Percentiles rank a stretch among this genome's conserved stretches.
phyloP scores from a whole-genome alignment of 495 filamentous ascomycete species.

The Trichoderma virens region DNA sequence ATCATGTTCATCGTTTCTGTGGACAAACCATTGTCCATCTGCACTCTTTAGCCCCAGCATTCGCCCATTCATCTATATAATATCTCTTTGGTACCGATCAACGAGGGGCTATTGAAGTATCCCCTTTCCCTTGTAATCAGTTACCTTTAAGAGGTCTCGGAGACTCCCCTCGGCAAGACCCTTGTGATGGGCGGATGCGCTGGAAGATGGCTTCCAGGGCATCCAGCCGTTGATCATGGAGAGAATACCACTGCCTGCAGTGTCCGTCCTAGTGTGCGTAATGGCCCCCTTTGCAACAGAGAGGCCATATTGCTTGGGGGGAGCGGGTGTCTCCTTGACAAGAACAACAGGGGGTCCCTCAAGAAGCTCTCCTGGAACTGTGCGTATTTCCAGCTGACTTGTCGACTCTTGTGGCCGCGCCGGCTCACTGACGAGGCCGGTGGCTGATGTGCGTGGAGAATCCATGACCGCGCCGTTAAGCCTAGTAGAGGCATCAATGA shows the following conservation, averaged over 20 bases:
- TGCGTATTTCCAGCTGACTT: constrained; percentile 30
- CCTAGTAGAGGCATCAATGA: constrained; percentile 32
- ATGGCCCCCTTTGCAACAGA: background rate
- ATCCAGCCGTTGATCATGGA: constrained; percentile 22
- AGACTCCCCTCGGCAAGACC: constrained; percentile 26
- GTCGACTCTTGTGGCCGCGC: constrained; percentile 40
- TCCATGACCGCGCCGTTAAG: constrained; percentile 13
- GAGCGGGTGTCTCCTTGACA: background rate
- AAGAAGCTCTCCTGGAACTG: constrained; percentile 14
- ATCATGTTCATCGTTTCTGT: background rate
- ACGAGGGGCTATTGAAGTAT: background rate
- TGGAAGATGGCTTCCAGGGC: constrained; percentile 15
- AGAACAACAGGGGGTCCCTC: background rate
- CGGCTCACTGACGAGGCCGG: constrained; percentile 35
- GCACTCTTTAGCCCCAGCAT: no score
- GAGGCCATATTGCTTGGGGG: background rate
- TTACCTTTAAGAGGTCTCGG: constrained; percentile 20
- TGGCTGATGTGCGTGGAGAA: constrained; percentile 20
- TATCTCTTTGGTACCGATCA: background rate
- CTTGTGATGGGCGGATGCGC: background rate
- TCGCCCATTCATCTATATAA: no score
- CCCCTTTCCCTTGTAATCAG: constrained; percentile 19
- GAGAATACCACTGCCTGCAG: constrained; percentile 8
- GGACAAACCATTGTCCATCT: background rate
- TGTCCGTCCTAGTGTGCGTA: background rate